Evolutionary conservation across 331 rosid genomes (phyloP).

Genomic region (Phaseolus coccineus): DNA sequence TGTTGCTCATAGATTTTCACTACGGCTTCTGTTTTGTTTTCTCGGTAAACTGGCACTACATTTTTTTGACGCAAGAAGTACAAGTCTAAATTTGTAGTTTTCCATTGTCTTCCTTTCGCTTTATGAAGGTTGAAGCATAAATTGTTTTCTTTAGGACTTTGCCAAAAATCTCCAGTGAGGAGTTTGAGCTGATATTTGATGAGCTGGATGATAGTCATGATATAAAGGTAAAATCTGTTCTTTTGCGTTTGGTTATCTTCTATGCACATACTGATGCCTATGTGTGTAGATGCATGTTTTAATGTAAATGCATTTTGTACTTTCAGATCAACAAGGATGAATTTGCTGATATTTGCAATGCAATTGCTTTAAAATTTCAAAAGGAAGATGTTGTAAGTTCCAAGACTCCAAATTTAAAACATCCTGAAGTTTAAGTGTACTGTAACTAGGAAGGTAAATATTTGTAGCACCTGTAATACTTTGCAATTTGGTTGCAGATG

Average conservation of each 20-base stretch:
- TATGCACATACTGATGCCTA: slow-evolving; percentile 2
- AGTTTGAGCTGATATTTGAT: slow-evolving; percentile 84
- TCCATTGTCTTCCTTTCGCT: slow-evolving; percentile 31
- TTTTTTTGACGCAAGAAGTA: slow-evolving; percentile 20
- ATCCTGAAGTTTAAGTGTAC: slow-evolving; percentile 35
- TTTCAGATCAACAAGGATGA: slow-evolving; percentile 85
- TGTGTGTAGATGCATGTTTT: slow-evolving; percentile 3
- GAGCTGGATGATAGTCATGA: slow-evolving; percentile 92
- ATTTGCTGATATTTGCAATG: slow-evolving; percentile 92
- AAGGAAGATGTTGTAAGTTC: slow-evolving; percentile 84
- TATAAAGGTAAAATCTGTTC: slow-evolving; percentile 65
- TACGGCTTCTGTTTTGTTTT: slow-evolving; percentile 22
- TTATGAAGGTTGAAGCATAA: slow-evolving; percentile 46
- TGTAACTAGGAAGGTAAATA: slow-evolving; percentile 24
- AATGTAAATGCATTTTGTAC: slow-evolving; percentile 33
- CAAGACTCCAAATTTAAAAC: slow-evolving; percentile 32
- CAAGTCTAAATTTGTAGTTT: slow-evolving; percentile 24
- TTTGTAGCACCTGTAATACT: slow-evolving; percentile 46
- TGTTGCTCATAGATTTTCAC: slow-evolving; percentile 4
- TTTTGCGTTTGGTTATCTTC: slow-evolving; percentile 13
- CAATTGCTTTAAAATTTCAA: slow-evolving; percentile 83
- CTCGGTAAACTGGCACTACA: not conserved
- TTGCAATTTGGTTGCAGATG: slow-evolving; percentile 66
- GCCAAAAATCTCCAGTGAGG: slow-evolving; percentile 85
- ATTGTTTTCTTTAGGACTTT: slow-evolving; percentile 64